phyloP scores from a whole-genome alignment of 441 rosid genomes.

The California macrophylla region DNA sequence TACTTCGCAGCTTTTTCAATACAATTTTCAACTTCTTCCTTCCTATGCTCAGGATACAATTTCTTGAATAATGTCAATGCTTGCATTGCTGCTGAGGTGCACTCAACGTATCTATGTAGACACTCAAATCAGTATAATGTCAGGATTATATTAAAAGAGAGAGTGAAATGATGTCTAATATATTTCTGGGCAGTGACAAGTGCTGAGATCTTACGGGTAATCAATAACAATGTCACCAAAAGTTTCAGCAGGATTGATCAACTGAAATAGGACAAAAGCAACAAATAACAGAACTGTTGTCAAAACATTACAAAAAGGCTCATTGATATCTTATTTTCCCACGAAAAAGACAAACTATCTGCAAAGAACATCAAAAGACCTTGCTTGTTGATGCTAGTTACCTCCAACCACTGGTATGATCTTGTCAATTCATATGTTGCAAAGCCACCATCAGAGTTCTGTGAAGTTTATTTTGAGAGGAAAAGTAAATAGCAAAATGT shows the following conservation, averaged over 20 bases:
- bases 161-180: neutral
- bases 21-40: constrained; percentile 17
- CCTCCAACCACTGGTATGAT: constrained; percentile 25
- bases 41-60: constrained; percentile 20
- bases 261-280: constrained; percentile 13
- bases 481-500: neutral
- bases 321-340: neutral
- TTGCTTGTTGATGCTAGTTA: neutral
- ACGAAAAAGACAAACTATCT: neutral
- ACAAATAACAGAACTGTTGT: neutral
- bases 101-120: constrained; percentile 19
- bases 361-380: neutral
- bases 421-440: constrained; percentile 25
- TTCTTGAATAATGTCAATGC: constrained; percentile 21
- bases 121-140: neutral
- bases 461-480: neutral
- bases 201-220: constrained; percentile 19
- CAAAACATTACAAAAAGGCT: neutral
- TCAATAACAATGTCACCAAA: constrained; percentile 26
- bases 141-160: neutral
- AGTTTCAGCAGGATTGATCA: constrained; percentile 23
- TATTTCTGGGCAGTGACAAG: neutral
- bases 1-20: constrained; percentile 14
- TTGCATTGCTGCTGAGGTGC: constrained; percentile 24
- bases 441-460: constrained; percentile 22